These are phyloP conservation scores for Planoprotostelium fungivorum DNA, from an alignment of 78 protist genomes.

Conservation along the genomic window DNA sequence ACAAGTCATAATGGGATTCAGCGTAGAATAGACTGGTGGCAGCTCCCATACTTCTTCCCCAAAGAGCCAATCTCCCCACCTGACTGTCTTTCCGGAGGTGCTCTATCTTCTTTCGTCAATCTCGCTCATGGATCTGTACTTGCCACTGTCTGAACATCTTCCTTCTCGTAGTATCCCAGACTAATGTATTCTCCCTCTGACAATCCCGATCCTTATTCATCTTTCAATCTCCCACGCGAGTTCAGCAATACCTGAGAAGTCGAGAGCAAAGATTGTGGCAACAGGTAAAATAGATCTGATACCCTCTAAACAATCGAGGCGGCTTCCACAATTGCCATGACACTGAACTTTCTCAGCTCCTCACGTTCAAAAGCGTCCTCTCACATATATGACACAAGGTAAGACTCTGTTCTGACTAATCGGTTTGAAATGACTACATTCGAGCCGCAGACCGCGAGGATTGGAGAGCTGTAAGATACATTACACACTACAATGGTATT, in stretches of 20 bases:
- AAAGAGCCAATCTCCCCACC: conserved; percentile 59
- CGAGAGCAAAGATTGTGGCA: conserved; percentile 63
- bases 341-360: neutral
- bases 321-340: conserved; percentile 71
- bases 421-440: conserved; percentile 62
- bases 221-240: neutral
- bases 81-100: conserved; percentile 36
- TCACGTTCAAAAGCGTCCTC: neutral
- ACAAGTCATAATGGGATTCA: conserved; percentile 53
- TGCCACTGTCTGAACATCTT: conserved; percentile 41
- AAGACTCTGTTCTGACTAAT: conserved; percentile 26
- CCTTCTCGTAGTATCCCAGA: conserved; percentile 67
- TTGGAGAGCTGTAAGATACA: conserved; percentile 7
- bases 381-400: conserved; percentile 60
- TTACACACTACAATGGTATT: neutral
- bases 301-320: conserved; percentile 54
- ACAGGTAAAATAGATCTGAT: conserved; percentile 43
- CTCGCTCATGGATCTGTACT: neutral
- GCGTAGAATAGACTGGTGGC: conserved; percentile 56
- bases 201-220: conserved; percentile 37
- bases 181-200: conserved; percentile 74
- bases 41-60: conserved; percentile 82
- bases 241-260: conserved; percentile 51
- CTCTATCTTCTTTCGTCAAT: neutral
- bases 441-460: conserved; percentile 26